phyloP scores from a whole-genome alignment of 345 rosid genomes.

The Eucalyptus marginata region DNA sequence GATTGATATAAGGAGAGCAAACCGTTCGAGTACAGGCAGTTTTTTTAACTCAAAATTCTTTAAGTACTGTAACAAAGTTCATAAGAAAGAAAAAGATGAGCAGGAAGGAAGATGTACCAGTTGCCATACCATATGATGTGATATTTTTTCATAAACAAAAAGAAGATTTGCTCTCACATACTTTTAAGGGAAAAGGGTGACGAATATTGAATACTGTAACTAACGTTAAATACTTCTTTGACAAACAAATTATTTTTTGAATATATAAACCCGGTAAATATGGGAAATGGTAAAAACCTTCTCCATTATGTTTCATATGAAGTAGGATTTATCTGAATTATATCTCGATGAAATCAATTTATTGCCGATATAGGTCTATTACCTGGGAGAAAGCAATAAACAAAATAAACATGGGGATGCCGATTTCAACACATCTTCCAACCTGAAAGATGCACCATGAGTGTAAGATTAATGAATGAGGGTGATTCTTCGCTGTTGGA shows the following conservation, averaged over 20 bases:
- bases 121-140: not conserved
- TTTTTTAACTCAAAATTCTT: constrained; percentile 57
- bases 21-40: constrained; percentile 75
- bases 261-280: not conserved
- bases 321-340: not conserved
- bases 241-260: not conserved
- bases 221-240: not conserved
- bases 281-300: not conserved
- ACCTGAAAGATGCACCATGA: constrained; percentile 23
- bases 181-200: not conserved
- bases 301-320: not conserved
- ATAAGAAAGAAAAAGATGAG: not conserved
- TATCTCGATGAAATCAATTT: not conserved
- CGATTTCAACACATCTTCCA: constrained; percentile 83
- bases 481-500: not conserved
- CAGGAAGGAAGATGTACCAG: not conserved
- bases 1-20: constrained; percentile 69
- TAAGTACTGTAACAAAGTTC: constrained; percentile 46
- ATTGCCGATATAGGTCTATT: not conserved
- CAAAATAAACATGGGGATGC: constrained; percentile 83
- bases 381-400: constrained; percentile 89
- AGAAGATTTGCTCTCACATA: not conserved
- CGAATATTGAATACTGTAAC: not conserved
- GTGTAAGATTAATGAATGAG: not conserved
- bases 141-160: not conserved